Evolutionary conservation across 2,329 filamentous ascomycete species (phyloP).

Genomic region (Lachnellula arida): DNA sequence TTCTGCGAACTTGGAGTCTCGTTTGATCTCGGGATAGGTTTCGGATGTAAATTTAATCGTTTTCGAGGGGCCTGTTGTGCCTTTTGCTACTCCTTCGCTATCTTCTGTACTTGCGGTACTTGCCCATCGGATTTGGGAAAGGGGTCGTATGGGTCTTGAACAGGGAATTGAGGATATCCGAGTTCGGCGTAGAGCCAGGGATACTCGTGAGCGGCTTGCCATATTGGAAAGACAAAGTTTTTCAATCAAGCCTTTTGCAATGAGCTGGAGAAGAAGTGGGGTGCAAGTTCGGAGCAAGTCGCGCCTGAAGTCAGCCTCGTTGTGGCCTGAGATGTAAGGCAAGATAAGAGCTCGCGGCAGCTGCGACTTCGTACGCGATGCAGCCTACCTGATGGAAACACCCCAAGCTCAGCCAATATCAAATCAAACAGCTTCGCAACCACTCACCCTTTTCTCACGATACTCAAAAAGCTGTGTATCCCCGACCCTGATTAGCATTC

Average conservation of each 20-base stretch:
- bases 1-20: conserved; percentile 69
- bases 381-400: conserved; percentile 22
- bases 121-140: conserved; percentile 25
- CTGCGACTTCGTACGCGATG: conserved; percentile 27
- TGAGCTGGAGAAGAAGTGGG: neutral
- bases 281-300: neutral
- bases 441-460: conserved; percentile 5
- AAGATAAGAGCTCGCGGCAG: neutral
- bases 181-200: conserved; percentile 25
- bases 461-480: conserved; percentile 11
- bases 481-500: conserved; percentile 1
- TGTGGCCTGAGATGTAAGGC: conserved; percentile 1
- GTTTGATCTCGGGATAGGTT: conserved; percentile 76
- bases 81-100: conserved; percentile 25
- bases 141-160: conserved; percentile 17
- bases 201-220: conserved; percentile 24
- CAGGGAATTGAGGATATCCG: conserved; percentile 13
- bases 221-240: conserved; percentile 16
- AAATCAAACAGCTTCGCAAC: conserved; percentile 13
- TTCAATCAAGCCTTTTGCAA: neutral
- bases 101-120: conserved; percentile 29
- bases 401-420: conserved; percentile 15
- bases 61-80: conserved; percentile 32
- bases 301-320: conserved; percentile 11
- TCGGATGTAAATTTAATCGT: conserved; percentile 75